Evolutionary conservation across 805 yeast species (phyloP), one percentile per base, ranked within the genome.

Genomic region (Sugiyamaella smithiae): DNA sequence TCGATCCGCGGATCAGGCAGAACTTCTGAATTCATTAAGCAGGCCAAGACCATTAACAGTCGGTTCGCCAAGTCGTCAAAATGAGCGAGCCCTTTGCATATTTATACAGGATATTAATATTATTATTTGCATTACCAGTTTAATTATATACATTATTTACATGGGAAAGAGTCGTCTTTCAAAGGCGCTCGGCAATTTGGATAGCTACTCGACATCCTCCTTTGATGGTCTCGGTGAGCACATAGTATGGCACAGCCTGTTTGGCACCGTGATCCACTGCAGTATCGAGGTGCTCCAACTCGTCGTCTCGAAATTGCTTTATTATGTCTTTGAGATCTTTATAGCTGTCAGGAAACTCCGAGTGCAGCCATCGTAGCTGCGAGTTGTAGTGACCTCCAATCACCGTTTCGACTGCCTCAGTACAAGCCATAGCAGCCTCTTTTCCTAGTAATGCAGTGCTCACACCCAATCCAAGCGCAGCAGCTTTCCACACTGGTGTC

Each of bases 371-470:
- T 46, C 99, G 74, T 56, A 93, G 71, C 66, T 93, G 99, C 53
- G 82, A 83, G 64, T 93, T 93, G 68, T 93, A 93, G 65, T 93
- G 99, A 1, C 87, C 86, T 1, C 99, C 99, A 65, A 93, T 93
- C 4, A 93, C 98, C 0, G 99, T 93, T 67, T 93, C 99, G 1
- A 93, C 98, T 0, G 98, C 98, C 52, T 90, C 98, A 0, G 99
- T 93, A 65, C 99, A 93, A 1, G 99, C 98, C 99, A 93, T 93
- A 1, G 99, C 98, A 1, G 96, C 97, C 64, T 91, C 97, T 61
- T 88, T 88, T 14, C 97, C 84, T 54, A 89, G 67, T 46, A 85
- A 58, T 0, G 96, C 97, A 0, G 98, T 93, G 1, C 83, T 85
- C 1, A 81, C 80, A 2, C 99, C 99, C 71, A 93, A 74, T 0